phyloP scores from a whole-genome alignment of 2,329 filamentous ascomycete species.

The Fusarium guadeloupense region DNA sequence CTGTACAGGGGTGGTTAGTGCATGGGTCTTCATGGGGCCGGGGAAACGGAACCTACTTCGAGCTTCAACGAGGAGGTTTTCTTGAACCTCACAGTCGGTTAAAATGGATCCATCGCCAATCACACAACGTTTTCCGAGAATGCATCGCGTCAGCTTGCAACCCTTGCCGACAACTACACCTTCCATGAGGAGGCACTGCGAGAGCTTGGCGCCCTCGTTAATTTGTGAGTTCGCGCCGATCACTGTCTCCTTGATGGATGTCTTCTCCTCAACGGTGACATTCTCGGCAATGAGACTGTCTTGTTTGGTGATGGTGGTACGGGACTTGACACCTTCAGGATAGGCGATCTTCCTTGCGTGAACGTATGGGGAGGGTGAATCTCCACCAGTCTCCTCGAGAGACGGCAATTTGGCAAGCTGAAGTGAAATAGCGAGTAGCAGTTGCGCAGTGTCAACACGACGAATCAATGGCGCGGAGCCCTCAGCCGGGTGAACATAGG shows the following conservation, averaged over 20 bases:
- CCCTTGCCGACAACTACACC: constrained; percentile 85
- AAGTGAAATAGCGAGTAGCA: constrained; percentile 83
- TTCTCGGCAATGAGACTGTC: constrained; percentile 90
- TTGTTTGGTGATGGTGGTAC: constrained; percentile 81
- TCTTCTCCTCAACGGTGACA: constrained; percentile 87
- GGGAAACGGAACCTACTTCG: constrained; percentile 64
- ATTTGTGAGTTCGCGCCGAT: constrained; percentile 90
- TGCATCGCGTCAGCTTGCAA: constrained; percentile 86
- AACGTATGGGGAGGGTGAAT: constrained; percentile 75
- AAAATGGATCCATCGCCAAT: constrained; percentile 85
- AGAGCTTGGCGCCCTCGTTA: constrained; percentile 82
- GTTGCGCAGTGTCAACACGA: constrained; percentile 85
- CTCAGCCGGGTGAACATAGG: constrained; percentile 77
- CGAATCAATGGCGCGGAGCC: constrained; percentile 73
- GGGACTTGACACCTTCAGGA: constrained; percentile 80
- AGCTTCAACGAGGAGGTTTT: constrained; percentile 86
- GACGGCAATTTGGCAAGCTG: constrained; percentile 86
- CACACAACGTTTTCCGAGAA: constrained; percentile 81
- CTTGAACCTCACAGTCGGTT: constrained; percentile 91
- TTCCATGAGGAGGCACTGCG: constrained; percentile 93
- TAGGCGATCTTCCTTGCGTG: constrained; percentile 84
- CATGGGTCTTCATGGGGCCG: not conserved
- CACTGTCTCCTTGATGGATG: constrained; percentile 90
- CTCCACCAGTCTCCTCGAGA: constrained; percentile 68
- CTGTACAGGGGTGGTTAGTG: constrained; percentile 49